Evolutionary conservation across 1,284 basidiomycete species (phyloP).

Genomic region (Rhodotorula sp.): DNA sequence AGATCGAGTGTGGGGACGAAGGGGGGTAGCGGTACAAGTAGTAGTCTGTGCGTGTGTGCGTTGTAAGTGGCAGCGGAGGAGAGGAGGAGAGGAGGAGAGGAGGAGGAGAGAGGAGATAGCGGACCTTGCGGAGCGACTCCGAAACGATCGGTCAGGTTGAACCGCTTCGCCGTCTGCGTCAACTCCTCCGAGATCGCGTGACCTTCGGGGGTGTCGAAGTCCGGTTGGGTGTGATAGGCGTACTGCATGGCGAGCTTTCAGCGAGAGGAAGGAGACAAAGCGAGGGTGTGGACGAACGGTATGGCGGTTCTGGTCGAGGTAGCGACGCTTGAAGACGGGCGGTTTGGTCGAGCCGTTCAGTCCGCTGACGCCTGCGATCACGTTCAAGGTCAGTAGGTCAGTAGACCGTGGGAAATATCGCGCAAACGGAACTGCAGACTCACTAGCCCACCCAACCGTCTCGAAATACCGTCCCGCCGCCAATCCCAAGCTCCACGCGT

Average conservation of each 20-base stretch:
- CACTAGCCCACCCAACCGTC: slow-evolving; percentile 45
- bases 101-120: not conserved
- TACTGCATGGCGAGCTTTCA: slow-evolving; percentile 14
- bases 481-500: slow-evolving; percentile 43
- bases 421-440: not conserved
- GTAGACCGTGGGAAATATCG: not conserved
- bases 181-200: slow-evolving; percentile 25
- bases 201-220: slow-evolving; percentile 40
- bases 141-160: slow-evolving; percentile 42
- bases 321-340: slow-evolving; percentile 40
- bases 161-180: slow-evolving; percentile 23
- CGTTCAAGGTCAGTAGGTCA: no score
- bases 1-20: slow-evolving; percentile 27
- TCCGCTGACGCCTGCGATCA: slow-evolving; percentile 33
- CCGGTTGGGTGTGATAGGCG: slow-evolving; percentile 34
- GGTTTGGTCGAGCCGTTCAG: slow-evolving; percentile 8
- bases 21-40: slow-evolving; percentile 39
- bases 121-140: slow-evolving; percentile 38
- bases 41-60: slow-evolving; percentile 23
- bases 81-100: not conserved
- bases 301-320: slow-evolving; percentile 45
- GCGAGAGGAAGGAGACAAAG: not conserved
- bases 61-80: not conserved
- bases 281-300: slow-evolving; percentile 14
- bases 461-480: slow-evolving; percentile 47